Base-by-base conservation (phyloP, 768 basidiomycete genomes). In the Piloderma croceum region DNA sequence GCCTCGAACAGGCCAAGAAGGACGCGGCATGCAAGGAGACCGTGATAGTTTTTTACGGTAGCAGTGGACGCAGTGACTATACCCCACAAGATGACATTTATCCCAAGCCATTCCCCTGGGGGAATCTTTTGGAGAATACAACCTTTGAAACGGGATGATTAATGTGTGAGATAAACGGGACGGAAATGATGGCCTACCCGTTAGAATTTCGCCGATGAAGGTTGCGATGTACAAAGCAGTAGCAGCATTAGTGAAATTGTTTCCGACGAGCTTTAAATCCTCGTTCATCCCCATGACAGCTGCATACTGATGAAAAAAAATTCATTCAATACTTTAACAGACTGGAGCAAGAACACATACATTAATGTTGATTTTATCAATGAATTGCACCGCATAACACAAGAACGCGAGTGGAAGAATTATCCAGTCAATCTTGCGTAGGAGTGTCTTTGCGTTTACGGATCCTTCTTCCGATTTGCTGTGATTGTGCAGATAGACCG, bases 71-170 rank as follows among this genome's bases (percentile, higher is more conserved):
- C 44, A 44, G n/a, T n/a, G n/a, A n/a, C n/a, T n/a, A n/a, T n/a
- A n/a, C n/a, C n/a, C n/a, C n/a, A n/a, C n/a, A n/a, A n/a, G n/a
- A n/a, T n/a, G n/a, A n/a, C n/a, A n/a, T n/a, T n/a, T n/a, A n/a
- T n/a, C n/a, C n/a, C n/a, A 9, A 49, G 29, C 48, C 48, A 49
- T 19, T 49, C 46, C 32, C 48, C 48, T 3, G 44, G 48, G 10
- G 41, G 44, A 2, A 49, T 45, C 31, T 49, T 46, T 21, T 49
- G 48, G 21, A 49, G 42, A 29, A 49, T 49, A 37, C 43, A 49
- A 19, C 44, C 48, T 49, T 3, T 21, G 34, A 18, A 17, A 15
- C 6, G 6, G 15, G 21, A 15, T 21, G 7, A 21, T 39, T 17
- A 27, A 7, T 27, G 5, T 2, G 18, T 13, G 13, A 5, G 13